A percentile compares a stretch with the other conserved stretches of the same genome.
phyloP scores from a whole-genome alignment of 2,329 filamentous ascomycete species.

The Sarocladium kiliense region DNA sequence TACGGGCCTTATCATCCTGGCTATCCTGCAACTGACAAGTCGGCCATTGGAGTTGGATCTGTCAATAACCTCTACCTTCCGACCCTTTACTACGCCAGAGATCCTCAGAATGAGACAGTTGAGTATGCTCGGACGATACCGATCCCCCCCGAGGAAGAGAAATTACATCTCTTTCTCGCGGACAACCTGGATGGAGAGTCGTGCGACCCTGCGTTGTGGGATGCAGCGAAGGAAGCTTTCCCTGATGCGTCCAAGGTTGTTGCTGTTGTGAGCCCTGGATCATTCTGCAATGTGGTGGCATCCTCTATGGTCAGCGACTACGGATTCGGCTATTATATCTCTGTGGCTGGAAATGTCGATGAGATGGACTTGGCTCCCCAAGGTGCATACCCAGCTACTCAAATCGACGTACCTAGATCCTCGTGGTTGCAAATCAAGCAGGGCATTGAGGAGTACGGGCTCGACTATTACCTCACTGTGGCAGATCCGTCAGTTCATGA shows the following conservation, averaged over 20 bases:
- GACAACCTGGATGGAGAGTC: neutral
- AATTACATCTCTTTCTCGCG: neutral
- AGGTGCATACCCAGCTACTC: neutral
- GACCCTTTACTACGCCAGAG: conserved; percentile 28
- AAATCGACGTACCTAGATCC: neutral
- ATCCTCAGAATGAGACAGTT: neutral
- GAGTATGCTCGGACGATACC: neutral
- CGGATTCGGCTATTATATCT: neutral
- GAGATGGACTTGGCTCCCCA: neutral
- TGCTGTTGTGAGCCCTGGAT: neutral
- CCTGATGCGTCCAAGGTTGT: neutral
- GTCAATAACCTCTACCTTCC: conserved; percentile 42
- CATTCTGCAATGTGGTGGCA: neutral
- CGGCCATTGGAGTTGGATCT: conserved; percentile 43
- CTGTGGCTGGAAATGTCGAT: neutral
- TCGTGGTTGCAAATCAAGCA: neutral
- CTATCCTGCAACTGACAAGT: conserved; percentile 42
- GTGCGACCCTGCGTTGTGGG: neutral
- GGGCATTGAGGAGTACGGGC: neutral
- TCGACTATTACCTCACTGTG: neutral
- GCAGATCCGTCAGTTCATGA: neutral
- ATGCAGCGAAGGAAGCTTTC: neutral
- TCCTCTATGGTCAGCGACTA: neutral
- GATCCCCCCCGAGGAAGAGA: neutral
- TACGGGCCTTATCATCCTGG: conserved; percentile 45